Evolutionary conservation across 306 rosid genomes (phyloP).

Genomic region (Cyamopsis tetragonoloba): DNA sequence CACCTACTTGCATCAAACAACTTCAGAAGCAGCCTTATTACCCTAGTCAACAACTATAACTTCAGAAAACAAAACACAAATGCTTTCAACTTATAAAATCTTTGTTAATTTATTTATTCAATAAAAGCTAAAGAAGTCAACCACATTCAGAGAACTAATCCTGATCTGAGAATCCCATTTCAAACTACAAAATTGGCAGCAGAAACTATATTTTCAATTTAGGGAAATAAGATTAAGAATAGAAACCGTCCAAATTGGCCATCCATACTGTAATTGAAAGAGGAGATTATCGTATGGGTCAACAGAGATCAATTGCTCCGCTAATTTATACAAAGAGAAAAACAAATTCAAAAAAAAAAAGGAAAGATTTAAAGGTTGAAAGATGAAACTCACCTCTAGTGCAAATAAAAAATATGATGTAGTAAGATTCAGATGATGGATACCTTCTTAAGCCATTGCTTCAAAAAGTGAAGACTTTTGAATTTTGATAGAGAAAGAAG

Average conservation of each 20-base stretch:
- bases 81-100: neutral
- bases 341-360: neutral
- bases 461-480: neutral
- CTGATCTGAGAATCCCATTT: neutral
- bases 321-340: neutral
- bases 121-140: constrained; percentile 9
- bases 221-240: neutral
- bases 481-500: too few species aligned
- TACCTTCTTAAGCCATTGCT: constrained; percentile 18
- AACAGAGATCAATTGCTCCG: neutral
- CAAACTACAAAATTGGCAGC: neutral
- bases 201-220: neutral
- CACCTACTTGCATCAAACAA: constrained; percentile 21
- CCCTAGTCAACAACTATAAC: constrained; percentile 8
- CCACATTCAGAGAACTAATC: neutral
- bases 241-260: constrained; percentile 1
- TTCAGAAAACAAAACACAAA: constrained; percentile 1
- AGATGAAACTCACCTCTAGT: constrained; percentile 31
- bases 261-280: neutral
- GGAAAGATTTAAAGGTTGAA: neutral
- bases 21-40: constrained; percentile 6
- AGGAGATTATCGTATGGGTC: neutral
- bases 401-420: constrained; percentile 20
- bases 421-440: neutral
- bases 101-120: neutral